Evolutionary conservation across 2,329 filamentous ascomycete genomes (phyloP).

Genomic region (Fusarium pilosicola): DNA sequence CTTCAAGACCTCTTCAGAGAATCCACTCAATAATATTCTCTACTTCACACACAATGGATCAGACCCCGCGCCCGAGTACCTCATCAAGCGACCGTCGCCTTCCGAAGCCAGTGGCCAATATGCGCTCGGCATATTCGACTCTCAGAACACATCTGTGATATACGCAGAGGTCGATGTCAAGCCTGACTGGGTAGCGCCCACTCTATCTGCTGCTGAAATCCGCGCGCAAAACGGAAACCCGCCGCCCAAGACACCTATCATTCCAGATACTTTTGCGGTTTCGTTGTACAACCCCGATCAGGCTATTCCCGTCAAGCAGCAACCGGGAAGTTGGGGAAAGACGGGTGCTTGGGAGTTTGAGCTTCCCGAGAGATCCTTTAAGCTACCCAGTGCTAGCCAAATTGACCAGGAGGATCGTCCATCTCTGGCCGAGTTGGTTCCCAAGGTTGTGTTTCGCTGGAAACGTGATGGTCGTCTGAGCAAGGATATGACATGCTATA

Average conservation of each 20-base stretch:
- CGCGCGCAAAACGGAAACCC: slow-evolving; percentile 71
- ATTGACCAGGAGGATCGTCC: slow-evolving; percentile 73
- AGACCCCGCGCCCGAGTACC: slow-evolving; percentile 82
- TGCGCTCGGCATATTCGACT: slow-evolving; percentile 85
- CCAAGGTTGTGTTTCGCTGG: slow-evolving; percentile 88
- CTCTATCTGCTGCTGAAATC: slow-evolving; percentile 82
- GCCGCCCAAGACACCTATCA: slow-evolving; percentile 72
- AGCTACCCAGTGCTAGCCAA: slow-evolving; percentile 78
- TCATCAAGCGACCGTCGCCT: slow-evolving; percentile 77
- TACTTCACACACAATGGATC: slow-evolving; percentile 78
- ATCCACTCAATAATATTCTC: slow-evolving; percentile 65
- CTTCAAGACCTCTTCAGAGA: slow-evolving; percentile 62
- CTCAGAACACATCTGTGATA: slow-evolving; percentile 80
- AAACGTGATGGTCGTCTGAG: slow-evolving; percentile 86
- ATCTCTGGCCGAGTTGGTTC: slow-evolving; percentile 62
- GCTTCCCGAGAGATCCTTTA: slow-evolving; percentile 87
- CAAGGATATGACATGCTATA: slow-evolving; percentile 88
- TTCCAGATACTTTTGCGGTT: slow-evolving; percentile 82
- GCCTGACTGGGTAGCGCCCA: slow-evolving; percentile 87
- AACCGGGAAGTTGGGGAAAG: slow-evolving; percentile 81
- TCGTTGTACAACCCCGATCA: slow-evolving; percentile 96
- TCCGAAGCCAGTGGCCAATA: slow-evolving; percentile 83
- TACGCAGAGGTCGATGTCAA: slow-evolving; percentile 87
- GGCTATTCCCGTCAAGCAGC: slow-evolving; percentile 74
- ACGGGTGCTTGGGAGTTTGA: slow-evolving; percentile 90